A percentile compares a stretch with the other conserved stretches of the same genome.
phyloP scores from a whole-genome alignment of 768 basidiomycete genomes.

The Leucogyrophana mollusca region DNA sequence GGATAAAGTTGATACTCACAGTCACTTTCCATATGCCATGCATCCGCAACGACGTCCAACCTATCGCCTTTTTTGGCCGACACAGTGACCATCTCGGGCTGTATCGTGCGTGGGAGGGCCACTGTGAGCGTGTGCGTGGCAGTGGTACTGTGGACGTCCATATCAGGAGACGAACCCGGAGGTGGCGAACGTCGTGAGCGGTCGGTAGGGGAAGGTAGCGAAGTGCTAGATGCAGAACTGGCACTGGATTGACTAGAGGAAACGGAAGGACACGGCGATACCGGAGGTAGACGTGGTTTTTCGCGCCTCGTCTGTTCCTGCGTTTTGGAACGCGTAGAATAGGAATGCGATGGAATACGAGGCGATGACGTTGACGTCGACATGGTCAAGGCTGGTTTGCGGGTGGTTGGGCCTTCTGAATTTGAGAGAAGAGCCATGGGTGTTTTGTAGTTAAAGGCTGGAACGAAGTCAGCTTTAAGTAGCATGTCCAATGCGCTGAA shows the following conservation, averaged over 20 bases:
- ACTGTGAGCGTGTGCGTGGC: conserved; percentile 46
- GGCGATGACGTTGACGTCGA: conserved; percentile 20
- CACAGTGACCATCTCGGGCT: conserved; percentile 65
- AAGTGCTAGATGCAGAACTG: conserved; percentile 16
- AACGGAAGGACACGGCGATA: conserved; percentile 27
- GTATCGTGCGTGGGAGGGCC: conserved; percentile 43
- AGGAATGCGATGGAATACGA: conserved; percentile 20
- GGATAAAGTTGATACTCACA: conserved; percentile 40
- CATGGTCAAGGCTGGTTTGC: conserved; percentile 15
- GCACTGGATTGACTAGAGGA: conserved; percentile 20
- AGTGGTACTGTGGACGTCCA: conserved; percentile 42
- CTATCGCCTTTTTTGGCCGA: conserved; percentile 58
- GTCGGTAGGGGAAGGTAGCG: conserved; percentile 27
- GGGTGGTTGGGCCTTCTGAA: too few relatives aligned
- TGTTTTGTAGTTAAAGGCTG: background rate
- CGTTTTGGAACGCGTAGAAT: conserved; percentile 21
- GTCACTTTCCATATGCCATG: conserved; percentile 59
- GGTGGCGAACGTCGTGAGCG: conserved; percentile 30
- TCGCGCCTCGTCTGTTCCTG: conserved; percentile 25
- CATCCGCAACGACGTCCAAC: conserved; percentile 57
- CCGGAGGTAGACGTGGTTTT: conserved; percentile 26
- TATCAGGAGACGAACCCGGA: conserved; percentile 38
- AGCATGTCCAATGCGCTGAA: conserved; percentile 27
- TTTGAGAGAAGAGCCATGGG: too few relatives aligned
- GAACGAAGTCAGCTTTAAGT: conserved; percentile 29